Base-by-base conservation (phyloP, 2,329 filamentous ascomycete species). In the Phialophora tarda region DNA sequence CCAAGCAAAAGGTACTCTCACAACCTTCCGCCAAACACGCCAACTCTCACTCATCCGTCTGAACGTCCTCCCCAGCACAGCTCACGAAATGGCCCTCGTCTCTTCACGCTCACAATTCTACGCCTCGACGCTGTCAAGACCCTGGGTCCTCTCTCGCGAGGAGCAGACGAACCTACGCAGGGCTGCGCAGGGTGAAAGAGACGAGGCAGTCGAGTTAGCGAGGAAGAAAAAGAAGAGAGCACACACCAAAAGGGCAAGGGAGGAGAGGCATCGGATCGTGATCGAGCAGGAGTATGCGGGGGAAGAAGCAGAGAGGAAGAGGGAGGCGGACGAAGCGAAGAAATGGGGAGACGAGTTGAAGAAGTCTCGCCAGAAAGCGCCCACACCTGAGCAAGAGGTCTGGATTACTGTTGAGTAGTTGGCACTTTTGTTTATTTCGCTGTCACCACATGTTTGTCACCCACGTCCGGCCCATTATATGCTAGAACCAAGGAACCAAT, bases 1-100 rank as follows among this genome's bases (percentile, higher is more conserved):
- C 1, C 86, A 86, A 65, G 78, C 83, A 3, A 88, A 89, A 71
- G 85, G 86, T 30, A 85, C 82, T 0, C 78, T 89, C 10, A 80
- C 79, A 0, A 77, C 74, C 11, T 88, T 85, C 71, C 81, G 85
- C 4, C 75, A 76, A 4, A 73, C 74, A 12, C 82, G 82, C 67
- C 86, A 89, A 71, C 67, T 89, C 8, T 78, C 84, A 17, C 74
- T 88, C 28, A 85, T 88, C 72, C 80, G 85, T 2, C 78, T 86
- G 7, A 78, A 75, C 47, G 64, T 82, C 0, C 74, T 89, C 1
- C 73, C 74, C 2, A 81, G 82, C 50, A 88, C 85, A 14, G 80
- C 81, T 50, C 82, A 84, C 30, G 87, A 89, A 72, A 81, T 82
- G 57, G 74, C 74, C 7, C 84, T 84, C 34, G 84, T 87, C 81